A percentile compares a stretch with the other conserved stretches of the same genome.
Conservation (phyloP, 495 filamentous ascomycete species). For the Talaromyces borbonicus region DNA sequence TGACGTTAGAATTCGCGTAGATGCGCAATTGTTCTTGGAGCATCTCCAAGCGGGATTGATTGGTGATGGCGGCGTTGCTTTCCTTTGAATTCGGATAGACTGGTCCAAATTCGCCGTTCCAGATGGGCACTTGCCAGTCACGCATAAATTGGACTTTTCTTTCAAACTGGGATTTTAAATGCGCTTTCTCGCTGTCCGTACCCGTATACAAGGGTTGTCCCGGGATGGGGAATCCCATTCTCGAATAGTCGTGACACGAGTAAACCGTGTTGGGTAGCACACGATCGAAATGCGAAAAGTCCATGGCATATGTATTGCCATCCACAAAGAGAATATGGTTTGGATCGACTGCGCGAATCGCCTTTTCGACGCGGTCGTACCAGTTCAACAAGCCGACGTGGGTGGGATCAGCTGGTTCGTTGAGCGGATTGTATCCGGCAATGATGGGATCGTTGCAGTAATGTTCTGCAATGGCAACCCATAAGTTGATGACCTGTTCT, state of each 20-base stretch:
- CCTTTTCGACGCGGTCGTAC: conserved; percentile 48
- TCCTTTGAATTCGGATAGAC: conserved; percentile 41
- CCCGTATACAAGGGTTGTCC: conserved; percentile 39
- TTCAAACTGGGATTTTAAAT: conserved; percentile 36
- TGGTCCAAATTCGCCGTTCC: conserved; percentile 61
- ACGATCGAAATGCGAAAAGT: conserved; percentile 33
- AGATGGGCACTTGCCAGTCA: conserved; percentile 41
- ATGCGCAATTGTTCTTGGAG: conserved; percentile 47
- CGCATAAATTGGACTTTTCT: conserved; percentile 52
- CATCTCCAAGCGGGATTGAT: conserved; percentile 41
- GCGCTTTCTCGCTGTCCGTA: conserved; percentile 39
- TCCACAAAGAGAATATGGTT: conserved; percentile 57
- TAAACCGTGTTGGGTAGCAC: conserved; percentile 50
- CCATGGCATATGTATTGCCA: conserved; percentile 56
- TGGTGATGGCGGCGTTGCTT: conserved; percentile 32
- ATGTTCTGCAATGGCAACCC: conserved; percentile 47
- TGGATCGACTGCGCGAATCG: conserved; percentile 48
- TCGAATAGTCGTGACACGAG: conserved; percentile 51
- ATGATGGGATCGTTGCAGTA: conserved; percentile 47
- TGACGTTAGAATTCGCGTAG: conserved; percentile 45
- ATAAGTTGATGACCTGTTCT: conserved; percentile 49
- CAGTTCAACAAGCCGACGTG: conserved; percentile 44
- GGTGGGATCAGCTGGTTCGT: conserved; percentile 52
- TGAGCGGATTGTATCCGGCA: conserved; percentile 58
- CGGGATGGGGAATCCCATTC: conserved; percentile 45